These are phyloP conservation scores for Ceratobasidium sp. DNA, from an alignment of 1,284 basidiomycete species.

Conservation along the genomic window DNA sequence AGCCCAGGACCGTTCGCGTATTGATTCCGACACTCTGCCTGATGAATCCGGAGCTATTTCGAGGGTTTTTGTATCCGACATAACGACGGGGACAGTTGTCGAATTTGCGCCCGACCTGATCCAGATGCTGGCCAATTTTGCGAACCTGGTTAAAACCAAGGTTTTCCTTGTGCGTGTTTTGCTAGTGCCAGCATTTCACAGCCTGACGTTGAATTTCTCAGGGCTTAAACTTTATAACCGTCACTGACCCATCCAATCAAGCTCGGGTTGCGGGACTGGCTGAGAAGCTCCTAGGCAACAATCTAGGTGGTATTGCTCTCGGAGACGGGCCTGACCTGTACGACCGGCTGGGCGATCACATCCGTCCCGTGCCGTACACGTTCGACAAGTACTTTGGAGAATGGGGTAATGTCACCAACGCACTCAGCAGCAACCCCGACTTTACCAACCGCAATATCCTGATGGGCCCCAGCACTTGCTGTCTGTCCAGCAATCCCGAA, in stretches of 20 bases:
- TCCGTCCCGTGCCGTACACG: slow-evolving; percentile 77
- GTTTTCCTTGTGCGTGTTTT: no score
- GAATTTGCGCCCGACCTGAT: slow-evolving; percentile 50
- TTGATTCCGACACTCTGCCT: slow-evolving; percentile 14
- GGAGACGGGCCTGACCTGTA: no score
- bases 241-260: slow-evolving; percentile 52
- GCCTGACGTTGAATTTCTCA: background rate
- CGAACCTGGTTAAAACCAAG: slow-evolving; percentile 45
- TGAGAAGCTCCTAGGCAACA: slow-evolving; percentile 61
- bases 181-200: no score
- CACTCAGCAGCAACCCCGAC: no score
- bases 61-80: no score
- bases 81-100: slow-evolving; percentile 50
- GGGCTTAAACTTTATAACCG: slow-evolving; percentile 51
- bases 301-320: slow-evolving; percentile 60
- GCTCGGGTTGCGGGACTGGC: slow-evolving; percentile 60
- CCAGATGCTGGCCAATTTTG: slow-evolving; percentile 50
- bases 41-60: slow-evolving; percentile 27
- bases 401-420: no score
- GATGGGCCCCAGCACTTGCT: slow-evolving; percentile 66
- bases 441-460: no score
- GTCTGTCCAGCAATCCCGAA: no score
- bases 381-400: slow-evolving; percentile 53
- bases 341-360: no score
- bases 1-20: slow-evolving; percentile 25